Percentiles rank a stretch among this genome's conserved stretches.
Conservation (phyloP, 1,284 basidiomycete genomes). For the Chondrostereum purpureum region DNA sequence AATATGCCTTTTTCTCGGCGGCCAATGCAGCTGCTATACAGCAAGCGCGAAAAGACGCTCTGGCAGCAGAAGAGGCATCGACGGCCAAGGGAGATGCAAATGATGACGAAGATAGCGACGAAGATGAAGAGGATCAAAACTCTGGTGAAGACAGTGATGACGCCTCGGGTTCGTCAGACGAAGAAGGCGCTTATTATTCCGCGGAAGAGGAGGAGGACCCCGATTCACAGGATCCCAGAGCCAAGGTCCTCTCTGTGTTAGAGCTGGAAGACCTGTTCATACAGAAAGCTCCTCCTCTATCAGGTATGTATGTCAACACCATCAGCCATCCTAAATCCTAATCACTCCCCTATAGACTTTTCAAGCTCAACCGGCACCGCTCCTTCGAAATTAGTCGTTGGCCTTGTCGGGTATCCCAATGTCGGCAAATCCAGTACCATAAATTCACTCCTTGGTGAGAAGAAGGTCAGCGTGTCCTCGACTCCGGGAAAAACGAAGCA, state of each 20-base stretch:
- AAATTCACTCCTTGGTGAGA: slow-evolving; percentile 91
- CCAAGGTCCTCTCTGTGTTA: slow-evolving; percentile 78
- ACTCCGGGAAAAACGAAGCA: slow-evolving; percentile 99
- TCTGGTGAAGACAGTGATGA: slow-evolving; percentile 24
- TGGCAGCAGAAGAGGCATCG: slow-evolving; percentile 24
- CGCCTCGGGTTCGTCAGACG: slow-evolving; percentile 15
- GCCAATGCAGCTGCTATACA: slow-evolving; percentile 84
- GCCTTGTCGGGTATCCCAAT: slow-evolving; percentile 97
- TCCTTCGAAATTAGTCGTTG: slow-evolving; percentile 75
- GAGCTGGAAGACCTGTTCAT: slow-evolving; percentile 89
- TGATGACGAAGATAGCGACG: slow-evolving; percentile 20
- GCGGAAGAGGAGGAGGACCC: slow-evolving; percentile 51
- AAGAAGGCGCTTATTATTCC: slow-evolving; percentile 36
- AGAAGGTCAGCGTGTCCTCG: slow-evolving; percentile 96
- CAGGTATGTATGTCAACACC: no score
- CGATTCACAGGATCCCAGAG: slow-evolving; percentile 59
- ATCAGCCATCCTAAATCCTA: no score
- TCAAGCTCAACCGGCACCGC: slow-evolving; percentile 53
- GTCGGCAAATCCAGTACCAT: slow-evolving; percentile 98
- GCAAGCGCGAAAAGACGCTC: slow-evolving; percentile 57
- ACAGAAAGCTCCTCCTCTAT: slow-evolving; percentile 70
- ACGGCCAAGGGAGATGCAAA: slow-evolving; percentile 18
- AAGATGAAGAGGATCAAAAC: slow-evolving; percentile 20
- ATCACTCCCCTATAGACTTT: slow-evolving; percentile 45
- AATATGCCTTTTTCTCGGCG: slow-evolving; percentile 96